A percentile compares a stretch with the other conserved stretches of the same genome.
phyloP scores from a whole-genome alignment of 257 asterid species.

The Nicotiana knightiana region DNA sequence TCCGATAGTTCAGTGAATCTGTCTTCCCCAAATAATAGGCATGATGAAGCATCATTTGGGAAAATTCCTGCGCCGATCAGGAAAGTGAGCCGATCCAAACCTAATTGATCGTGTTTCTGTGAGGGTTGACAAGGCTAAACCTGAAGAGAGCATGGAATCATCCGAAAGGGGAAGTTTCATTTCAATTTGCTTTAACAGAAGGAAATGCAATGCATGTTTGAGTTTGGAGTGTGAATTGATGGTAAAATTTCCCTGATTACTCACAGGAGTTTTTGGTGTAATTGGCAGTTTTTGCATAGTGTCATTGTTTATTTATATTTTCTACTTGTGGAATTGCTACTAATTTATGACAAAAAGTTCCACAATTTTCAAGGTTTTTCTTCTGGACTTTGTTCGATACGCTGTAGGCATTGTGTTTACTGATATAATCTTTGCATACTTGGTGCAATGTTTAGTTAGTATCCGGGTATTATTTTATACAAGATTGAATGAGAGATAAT shows the following conservation, averaged over 20 bases:
- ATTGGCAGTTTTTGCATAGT: conserved; percentile 1
- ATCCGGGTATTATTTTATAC: not conserved
- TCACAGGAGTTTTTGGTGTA: not conserved
- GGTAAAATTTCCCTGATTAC: not conserved
- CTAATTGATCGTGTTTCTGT: conserved; percentile 5
- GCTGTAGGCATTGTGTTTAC: not conserved
- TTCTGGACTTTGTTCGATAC: not conserved
- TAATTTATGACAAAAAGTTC: not conserved
- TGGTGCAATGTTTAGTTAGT: not conserved
- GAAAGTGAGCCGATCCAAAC: not conserved
- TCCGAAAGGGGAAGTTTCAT: not conserved
- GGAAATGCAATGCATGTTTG: not conserved
- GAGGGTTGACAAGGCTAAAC: conserved; percentile 8
- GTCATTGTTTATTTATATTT: not conserved
- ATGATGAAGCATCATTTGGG: not conserved
- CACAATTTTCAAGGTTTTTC: not conserved
- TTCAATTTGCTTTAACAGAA: not conserved
- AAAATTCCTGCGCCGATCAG: not conserved
- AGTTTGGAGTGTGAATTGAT: not conserved
- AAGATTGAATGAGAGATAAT: too few relatives aligned
- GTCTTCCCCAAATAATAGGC: conserved; percentile 4
- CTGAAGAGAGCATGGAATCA: not conserved
- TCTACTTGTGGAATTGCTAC: not conserved
- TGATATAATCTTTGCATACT: not conserved
- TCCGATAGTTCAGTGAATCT: not conserved